Evolutionary conservation across 1,139 yeast species (phyloP).

Genomic region (Hemisphaericaspora subhashii): DNA sequence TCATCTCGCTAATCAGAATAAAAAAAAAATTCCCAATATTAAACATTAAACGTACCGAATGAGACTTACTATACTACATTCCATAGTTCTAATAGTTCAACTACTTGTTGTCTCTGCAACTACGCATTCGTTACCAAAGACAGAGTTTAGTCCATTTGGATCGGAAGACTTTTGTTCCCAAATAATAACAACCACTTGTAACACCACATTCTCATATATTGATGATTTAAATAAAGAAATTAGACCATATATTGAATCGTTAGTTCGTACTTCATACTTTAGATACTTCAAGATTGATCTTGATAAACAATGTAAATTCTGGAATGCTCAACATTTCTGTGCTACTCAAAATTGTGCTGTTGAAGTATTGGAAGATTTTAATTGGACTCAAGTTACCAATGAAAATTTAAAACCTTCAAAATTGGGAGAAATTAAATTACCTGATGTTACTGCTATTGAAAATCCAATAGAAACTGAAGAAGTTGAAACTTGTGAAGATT

Average conservation of each 20-base stretch:
- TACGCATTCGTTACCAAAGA: slow-evolving; percentile 12
- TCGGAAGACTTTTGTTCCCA: slow-evolving; percentile 50
- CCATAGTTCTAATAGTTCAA: background rate
- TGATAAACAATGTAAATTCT: slow-evolving; percentile 85
- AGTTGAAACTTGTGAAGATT: slow-evolving; percentile 31
- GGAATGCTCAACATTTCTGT: slow-evolving; percentile 83
- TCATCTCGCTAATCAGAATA: background rate
- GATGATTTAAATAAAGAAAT: slow-evolving; percentile 37
- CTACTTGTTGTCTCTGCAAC: slow-evolving; percentile 3
- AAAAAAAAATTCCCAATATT: background rate
- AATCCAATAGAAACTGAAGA: slow-evolving; percentile 19
- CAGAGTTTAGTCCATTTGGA: slow-evolving; percentile 36
- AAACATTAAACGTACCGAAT: background rate
- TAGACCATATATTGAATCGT: slow-evolving; percentile 50
- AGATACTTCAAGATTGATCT: slow-evolving; percentile 83
- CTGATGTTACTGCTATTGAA: slow-evolving; percentile 19
- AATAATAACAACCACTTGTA: slow-evolving; percentile 47
- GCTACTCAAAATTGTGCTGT: slow-evolving; percentile 94
- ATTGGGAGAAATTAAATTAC: slow-evolving; percentile 51
- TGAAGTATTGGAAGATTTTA: slow-evolving; percentile 57
- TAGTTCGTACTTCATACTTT: slow-evolving; percentile 76
- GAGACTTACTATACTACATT: background rate
- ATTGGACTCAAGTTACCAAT: slow-evolving; percentile 65
- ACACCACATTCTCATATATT: slow-evolving; percentile 48
- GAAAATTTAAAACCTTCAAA: slow-evolving; percentile 73